Base-by-base conservation (phyloP, 148 eudicot species). In the Agrostemma githago region DNA sequence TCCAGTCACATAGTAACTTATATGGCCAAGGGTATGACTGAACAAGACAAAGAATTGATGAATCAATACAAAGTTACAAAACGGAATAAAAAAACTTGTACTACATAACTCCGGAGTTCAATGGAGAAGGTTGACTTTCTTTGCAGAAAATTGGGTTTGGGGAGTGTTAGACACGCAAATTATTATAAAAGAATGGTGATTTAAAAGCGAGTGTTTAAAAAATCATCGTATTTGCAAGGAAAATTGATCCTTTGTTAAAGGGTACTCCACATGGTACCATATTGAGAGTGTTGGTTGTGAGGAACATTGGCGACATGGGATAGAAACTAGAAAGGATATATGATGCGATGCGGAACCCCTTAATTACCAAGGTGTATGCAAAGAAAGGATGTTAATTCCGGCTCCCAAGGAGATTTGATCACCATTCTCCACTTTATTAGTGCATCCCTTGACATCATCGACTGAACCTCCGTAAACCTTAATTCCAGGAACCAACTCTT, bases 11-110 rank as follows among this genome's bases (percentile, higher is more conserved):
- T 88, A 89, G 82, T 94, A 94, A 79, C 98, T 91, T 80, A 94
- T 94, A 73, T 94, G 98, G 77, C 98, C 98, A 71, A 88, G 89
- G 60, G 98, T 94, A 76, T 94, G 98, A 86, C 98, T 94, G 86
- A 76, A 76, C 68, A 75, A 83, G 73, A 67, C 74, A 78, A 71
- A 39, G 57, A 75, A 66, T 77, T 69, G 20, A 17, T 54, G 14
- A 51, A 48, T 39, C 9, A 20, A 72, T 38, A 46, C 41, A 63
- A 8, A 21, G 20, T 44, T 48, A 5, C 44, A 59, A 21, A 8
- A 59, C 1, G 34, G 34, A 26, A 26, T 26, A 26, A 26, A 26
- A 26, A 26, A 26, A 26, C 34, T 26, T 26, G 34, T 26, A 26
- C 34, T 26, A 26, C 34, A 26, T 26, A 26, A 26, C 34, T 26